Evolutionary conservation across 495 filamentous ascomycete species (phyloP).

Genomic region (Penicillium bovifimosum): DNA sequence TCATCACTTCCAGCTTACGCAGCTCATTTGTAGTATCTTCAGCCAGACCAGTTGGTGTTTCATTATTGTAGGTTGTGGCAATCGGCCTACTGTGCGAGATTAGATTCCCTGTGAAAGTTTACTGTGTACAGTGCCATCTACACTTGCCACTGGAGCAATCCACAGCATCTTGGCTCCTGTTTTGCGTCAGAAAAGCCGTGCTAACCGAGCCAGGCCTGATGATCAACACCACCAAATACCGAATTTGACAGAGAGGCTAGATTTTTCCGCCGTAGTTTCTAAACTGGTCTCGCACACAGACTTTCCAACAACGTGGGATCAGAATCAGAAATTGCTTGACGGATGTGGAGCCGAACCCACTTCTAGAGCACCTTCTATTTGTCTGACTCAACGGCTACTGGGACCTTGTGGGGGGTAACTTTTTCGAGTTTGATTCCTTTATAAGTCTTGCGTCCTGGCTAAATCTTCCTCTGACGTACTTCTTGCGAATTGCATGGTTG

Average conservation of each 20-base stretch:
- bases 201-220: conserved; percentile 16
- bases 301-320: conserved; percentile 7
- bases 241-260: conserved; percentile 10
- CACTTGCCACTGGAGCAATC: conserved; percentile 13
- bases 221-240: conserved; percentile 21
- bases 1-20: not conserved
- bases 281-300: conserved; percentile 4
- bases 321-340: conserved; percentile 12
- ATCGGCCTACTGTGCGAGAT: conserved; percentile 6
- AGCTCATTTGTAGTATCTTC: not conserved
- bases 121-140: not conserved
- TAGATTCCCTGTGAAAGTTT: conserved; percentile 2
- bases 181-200: conserved; percentile 19
- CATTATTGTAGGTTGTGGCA: not conserved
- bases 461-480: conserved; percentile 3
- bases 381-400: conserved; percentile 6
- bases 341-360: conserved; percentile 17
- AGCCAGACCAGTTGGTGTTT: not conserved
- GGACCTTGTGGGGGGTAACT: conserved; percentile 5
- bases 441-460: conserved; percentile 5
- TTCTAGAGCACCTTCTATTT: conserved; percentile 8
- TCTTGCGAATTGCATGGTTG: not conserved
- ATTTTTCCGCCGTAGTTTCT: conserved; percentile 6
- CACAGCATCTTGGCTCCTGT: conserved; percentile 8
- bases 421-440: conserved; percentile 9